Evolutionary conservation across 2,329 filamentous ascomycete species (phyloP), one percentile per base, ranked within the genome.

Genomic region (Penicillium sp.): DNA sequence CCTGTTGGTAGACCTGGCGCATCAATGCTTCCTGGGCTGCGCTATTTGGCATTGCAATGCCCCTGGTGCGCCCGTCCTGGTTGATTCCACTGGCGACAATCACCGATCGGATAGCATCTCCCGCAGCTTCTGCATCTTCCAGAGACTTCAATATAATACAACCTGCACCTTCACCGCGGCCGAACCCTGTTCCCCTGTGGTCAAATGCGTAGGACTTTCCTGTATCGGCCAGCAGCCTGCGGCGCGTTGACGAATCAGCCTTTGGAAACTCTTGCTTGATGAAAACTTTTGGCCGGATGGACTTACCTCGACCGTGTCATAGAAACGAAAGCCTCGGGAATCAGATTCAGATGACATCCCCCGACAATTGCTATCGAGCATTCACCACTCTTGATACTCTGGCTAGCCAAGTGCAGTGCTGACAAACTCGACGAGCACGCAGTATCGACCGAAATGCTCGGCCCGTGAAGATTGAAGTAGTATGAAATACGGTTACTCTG

Each of bases 11-110:
- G 0, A 62, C 60, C 4, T 54, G 43, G 3, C 58, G 54, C 29
- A 74, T 71, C 7, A 69, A 48, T 4, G 44, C 48, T n/a, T 60
- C 59, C 45, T 74, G 70, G 0, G 69, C 64, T 4, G 45, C 36
- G 2, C 52, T 42, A 36, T 59, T 68, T 0, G 71, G 72, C 45
- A 68, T 53, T 0, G 69, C 73, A 8, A 74, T 63, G 3, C 70
- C 68, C 11, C 51, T 42, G 3, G 60, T 69, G 17, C 43, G 39
- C 8, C 54, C 52, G 32, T 55, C 52, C 25, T 55, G 52, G 9
- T 55, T 55, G 16, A 54, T 36, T 4, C 52, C 52, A 19, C 42
- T 54, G 30, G 52, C 50, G 10, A 48, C 41, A 27, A 55, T 40
- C 5, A 55, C 38, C 8, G 48, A 51, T 17, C 52, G 34, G 28